phyloP scores from a whole-genome alignment of 2,329 filamentous ascomycete species.

The Rhexocercosporidium sp. region DNA sequence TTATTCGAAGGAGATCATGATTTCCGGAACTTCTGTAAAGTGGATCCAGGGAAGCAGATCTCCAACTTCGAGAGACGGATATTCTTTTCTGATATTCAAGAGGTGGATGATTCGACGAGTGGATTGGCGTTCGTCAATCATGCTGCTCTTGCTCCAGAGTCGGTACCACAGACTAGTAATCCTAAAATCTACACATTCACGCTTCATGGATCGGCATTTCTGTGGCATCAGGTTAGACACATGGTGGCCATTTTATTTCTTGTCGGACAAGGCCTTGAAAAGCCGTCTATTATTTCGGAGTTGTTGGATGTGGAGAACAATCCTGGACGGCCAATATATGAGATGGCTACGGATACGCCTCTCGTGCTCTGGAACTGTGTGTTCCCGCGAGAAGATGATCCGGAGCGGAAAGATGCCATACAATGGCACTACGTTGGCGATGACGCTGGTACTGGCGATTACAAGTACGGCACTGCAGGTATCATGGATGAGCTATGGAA shows the following conservation, averaged over 20 bases:
- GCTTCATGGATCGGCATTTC: constrained; percentile 87
- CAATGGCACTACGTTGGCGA: constrained; percentile 83
- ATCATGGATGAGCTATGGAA: constrained; percentile 80
- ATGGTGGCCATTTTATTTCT: constrained; percentile 94
- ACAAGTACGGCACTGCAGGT: constrained; percentile 68
- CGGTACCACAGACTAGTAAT: constrained; percentile 2
- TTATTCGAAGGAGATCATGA: constrained; percentile 85
- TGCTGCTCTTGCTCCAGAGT: constrained; percentile 50
- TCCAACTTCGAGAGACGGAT: constrained; percentile 81
- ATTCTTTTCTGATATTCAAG: constrained; percentile 78
- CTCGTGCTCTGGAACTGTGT: constrained; percentile 96
- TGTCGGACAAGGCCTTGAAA: constrained; percentile 86
- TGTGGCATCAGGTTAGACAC: constrained; percentile 98
- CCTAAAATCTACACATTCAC: constrained; percentile 85
- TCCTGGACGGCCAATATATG: constrained; percentile 82
- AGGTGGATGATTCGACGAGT: constrained; percentile 61
- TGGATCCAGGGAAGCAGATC: constrained; percentile 89
- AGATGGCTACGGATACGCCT: constrained; percentile 88
- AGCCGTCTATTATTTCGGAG: constrained; percentile 71
- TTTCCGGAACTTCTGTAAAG: constrained; percentile 96
- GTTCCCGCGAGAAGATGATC: constrained; percentile 65
- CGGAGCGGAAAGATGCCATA: constrained; percentile 61
- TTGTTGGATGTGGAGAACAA: constrained; percentile 75
- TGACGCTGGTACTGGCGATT: constrained; percentile 56
- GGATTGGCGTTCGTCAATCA: constrained; percentile 61